Base-by-base conservation (phyloP, 208 protist genomes). In the Acanthamoeba triangularis region DNA sequence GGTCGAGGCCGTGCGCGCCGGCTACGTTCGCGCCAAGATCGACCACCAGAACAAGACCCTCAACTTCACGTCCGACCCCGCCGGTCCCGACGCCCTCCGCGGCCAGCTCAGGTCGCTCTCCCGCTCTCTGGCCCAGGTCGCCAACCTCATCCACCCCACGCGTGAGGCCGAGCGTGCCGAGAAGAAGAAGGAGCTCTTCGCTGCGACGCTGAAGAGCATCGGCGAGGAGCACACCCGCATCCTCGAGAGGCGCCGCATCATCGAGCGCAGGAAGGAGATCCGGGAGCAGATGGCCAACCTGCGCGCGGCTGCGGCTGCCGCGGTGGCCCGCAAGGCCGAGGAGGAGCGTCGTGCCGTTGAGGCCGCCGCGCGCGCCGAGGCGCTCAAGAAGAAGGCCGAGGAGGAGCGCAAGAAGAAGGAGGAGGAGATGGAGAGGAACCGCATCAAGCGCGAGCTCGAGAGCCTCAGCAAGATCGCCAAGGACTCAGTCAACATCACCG, bases 201-300 rank as follows among this genome's bases (percentile, higher is more conserved):
- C 37, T 16, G 30, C 28, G 16, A 80, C 52, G 33, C 61, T 94
- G 33, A 16, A 80, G 28, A 80, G 35, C 35, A 82, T 94, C 30
- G 69, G 63, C 18, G 47, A 94, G 61, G 65, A 94, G 37, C 56
- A 94, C 90, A 28, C 33, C n/a, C 37, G 65, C 63, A 72, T 94
- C 61, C 69, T 94, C 16, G 90, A 94, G 65, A 41, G 90, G 13
- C 37, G 65, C 41, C 37, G 69, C 30, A 80, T 94, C 14, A 94
- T 94, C 90, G 90, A 94, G 90, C 37, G 52, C 47, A 47, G 90
- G 47, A 94, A 94, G 90, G 90, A 94, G 41, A 94, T 94, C 56
- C 37, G 52, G 25, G 90, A 94, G 37, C 90, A 94, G 49, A 72
- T 94, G 41, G 65, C 61, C 28, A 94, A 94, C 41, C 56, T 94